Base-by-base conservation (phyloP, 2,329 filamentous ascomycete genomes). In the Fusarium succisae region DNA sequence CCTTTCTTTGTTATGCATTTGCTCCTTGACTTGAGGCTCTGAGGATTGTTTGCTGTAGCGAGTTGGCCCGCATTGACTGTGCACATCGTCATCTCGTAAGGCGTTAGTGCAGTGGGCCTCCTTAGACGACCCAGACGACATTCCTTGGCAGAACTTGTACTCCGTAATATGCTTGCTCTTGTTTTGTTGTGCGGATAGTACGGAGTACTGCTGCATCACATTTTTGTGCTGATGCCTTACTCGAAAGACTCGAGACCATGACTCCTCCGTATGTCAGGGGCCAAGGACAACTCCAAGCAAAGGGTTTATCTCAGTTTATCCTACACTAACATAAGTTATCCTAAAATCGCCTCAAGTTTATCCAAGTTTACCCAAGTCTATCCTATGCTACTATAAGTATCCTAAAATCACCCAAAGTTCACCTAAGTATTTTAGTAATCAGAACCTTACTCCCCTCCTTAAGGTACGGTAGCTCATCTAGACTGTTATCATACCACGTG, bases 61-160 rank as follows among this genome's bases (percentile, higher is more conserved):
- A 32, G 14, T 39, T 26, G 38, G 26, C 26, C 35, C 30, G 41
- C 45, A 28, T 59, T 50, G 30, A 14, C n/a, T 38, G 18, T 24
- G 39, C 41, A 20, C 32, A 63, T 63, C 60, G 53, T 59, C 60
- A 63, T 63, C 28, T 63, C 38, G 30, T 43, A 26, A 43, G 60
- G 14, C 22, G 39, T 39, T 63, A 58, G 59, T 32, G 38, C 4
- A 38, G 56, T 59, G 43, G 56, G 10, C 20, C 56, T 6, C 24
- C 5, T 20, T 12, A 22, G 32, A 58, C 55, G 11, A 22, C 11
- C 11, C 5, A 22, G 37, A 32, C 26, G 11, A 22, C 11, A 20
- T 17, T 11, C 6, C 55, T 50, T 28, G 55, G 30, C 55, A 48
- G 43, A 24, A 11, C 20, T 30, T 17, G 7, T n/a, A 8, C 32